These are phyloP conservation scores for Marchantia polymorpha DNA, from an alignment of 225 moss, liverwort and hornwort species.

Conservation along the genomic window DNA sequence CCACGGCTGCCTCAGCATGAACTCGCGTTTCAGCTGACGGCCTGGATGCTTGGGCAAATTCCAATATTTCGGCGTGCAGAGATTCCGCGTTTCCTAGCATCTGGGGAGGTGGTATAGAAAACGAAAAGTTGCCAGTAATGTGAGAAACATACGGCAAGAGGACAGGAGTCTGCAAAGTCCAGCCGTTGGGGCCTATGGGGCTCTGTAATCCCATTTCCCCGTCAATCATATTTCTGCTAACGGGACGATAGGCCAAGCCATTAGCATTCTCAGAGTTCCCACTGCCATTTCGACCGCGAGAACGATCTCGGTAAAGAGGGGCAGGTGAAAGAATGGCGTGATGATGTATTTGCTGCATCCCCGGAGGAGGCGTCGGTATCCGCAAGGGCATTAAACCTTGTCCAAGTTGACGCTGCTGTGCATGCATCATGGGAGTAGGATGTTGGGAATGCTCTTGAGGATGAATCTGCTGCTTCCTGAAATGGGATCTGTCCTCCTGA, in stretches of 20 bases:
- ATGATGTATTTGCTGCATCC: constrained; percentile 58
- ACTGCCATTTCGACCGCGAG: constrained; percentile 38
- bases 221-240: constrained; percentile 56
- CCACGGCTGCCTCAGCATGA: constrained; percentile 85
- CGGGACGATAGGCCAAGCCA: constrained; percentile 55
- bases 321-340: constrained; percentile 45
- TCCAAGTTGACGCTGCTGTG: constrained; percentile 55
- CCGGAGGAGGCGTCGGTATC: constrained; percentile 60
- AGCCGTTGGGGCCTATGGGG: constrained; percentile 57
- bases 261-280: constrained; percentile 54
- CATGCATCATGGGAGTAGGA: constrained; percentile 41
- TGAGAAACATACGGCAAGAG: constrained; percentile 47
- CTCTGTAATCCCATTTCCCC: constrained; percentile 59
- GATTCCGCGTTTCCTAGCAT: constrained; percentile 66
- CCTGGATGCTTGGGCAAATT: constrained; percentile 72
- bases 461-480: constrained; percentile 55
- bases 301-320: constrained; percentile 42
- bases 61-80: constrained; percentile 76
- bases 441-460: constrained; percentile 48
- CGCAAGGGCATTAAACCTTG: constrained; percentile 52
- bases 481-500: constrained; percentile 55
- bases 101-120: constrained; percentile 58
- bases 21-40: constrained; percentile 77
- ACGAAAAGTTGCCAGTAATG: constrained; percentile 48
- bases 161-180: constrained; percentile 54